Evolutionary conservation across 352 stramenopile species (phyloP), one percentile per base, ranked within the genome.

Genomic region (Pythium brassicae): DNA sequence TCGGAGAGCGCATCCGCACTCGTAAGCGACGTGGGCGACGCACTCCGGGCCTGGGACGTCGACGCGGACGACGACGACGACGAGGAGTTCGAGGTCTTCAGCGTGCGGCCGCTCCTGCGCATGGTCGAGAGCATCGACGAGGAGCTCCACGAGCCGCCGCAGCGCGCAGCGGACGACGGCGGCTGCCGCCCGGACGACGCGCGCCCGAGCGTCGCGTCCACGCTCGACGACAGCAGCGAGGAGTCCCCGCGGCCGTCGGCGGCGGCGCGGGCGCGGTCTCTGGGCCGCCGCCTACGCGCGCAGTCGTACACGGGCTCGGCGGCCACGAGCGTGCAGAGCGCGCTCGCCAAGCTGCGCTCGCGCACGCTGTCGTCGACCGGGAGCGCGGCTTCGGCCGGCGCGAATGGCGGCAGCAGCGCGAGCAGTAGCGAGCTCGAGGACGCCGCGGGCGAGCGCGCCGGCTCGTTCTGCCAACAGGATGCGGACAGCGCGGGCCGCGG

Each of bases 361-460:
- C 59, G 59, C 4, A 62, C 59, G 14, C 53, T 65, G 27, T 62
- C 59, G 39, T 52, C 53, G 4, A 35, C 51, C 8, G n/a, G 42
- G n/a, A n/a, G n/a, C n/a, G n/a, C n/a, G n/a, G n/a, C n/a, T 4
- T 43, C 39, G 34, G 51, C 52, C 32, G 8, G 14, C 12, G 54
- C 57, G n/a, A 39, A 52, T 7, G n/a, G 27, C 27, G 29, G 49
- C 49, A 44, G 22, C 22, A 29, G 32, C 47, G 15, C 45, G 20
- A 32, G 20, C 27, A 55, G 26, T 14, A 66, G 26, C 43, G 45
- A 62, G 12, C 29, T 55, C 9, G 59, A 57, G 17, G 52, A 83
- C 42, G 71, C 71, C 20, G 72, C 78, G 3, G 84, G 76, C 54
- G 76, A 86, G 26, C 72, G 85, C 44, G 72, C 80, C 45, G 76